Percentiles rank a stretch among this genome's conserved stretches.
Conservation (phyloP, 2,329 filamentous ascomycete genomes). For the Pestalotiopsis sp. region DNA sequence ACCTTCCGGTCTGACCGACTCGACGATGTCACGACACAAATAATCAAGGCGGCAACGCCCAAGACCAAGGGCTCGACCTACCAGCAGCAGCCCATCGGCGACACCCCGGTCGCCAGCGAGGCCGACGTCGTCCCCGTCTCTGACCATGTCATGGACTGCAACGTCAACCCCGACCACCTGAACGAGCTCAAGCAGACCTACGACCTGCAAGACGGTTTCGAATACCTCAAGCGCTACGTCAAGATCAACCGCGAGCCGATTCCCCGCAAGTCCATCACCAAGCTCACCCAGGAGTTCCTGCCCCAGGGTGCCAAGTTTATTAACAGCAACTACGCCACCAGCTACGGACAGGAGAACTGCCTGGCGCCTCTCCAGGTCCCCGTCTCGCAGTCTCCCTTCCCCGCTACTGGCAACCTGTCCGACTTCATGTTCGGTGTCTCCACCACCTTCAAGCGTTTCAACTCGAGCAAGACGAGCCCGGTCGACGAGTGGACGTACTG, state of each 20-base stretch:
- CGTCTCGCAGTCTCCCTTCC: slow-evolving; percentile 53
- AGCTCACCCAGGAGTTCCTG: slow-evolving; percentile 50
- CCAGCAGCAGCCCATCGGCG: slow-evolving; percentile 32
- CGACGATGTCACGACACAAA: slow-evolving; percentile 40
- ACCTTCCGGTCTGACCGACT: slow-evolving; percentile 45
- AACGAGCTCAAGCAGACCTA: slow-evolving; percentile 48
- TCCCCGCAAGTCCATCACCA: slow-evolving; percentile 53
- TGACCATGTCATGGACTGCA: slow-evolving; percentile 49
- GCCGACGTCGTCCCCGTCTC: slow-evolving; percentile 36
- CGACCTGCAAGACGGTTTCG: slow-evolving; percentile 51
- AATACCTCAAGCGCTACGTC: slow-evolving; percentile 60
- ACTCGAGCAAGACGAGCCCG: slow-evolving; percentile 51
- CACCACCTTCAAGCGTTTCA: slow-evolving; percentile 59
- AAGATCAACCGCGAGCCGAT: slow-evolving; percentile 54
- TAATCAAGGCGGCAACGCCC: slow-evolving; percentile 42
- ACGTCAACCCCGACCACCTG: slow-evolving; percentile 50
- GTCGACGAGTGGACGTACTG: slow-evolving; percentile 64
- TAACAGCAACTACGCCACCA: slow-evolving; percentile 45
- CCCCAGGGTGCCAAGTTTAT: slow-evolving; percentile 49
- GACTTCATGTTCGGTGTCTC: slow-evolving; percentile 64
- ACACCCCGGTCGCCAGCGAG: slow-evolving; percentile 26
- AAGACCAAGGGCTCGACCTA: slow-evolving; percentile 33
- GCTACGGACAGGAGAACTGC: slow-evolving; percentile 45
- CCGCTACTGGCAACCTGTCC: slow-evolving; percentile 53
- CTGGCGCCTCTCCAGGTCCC: slow-evolving; percentile 52